These are phyloP conservation scores for Rubus parviflorus DNA, from an alignment of 306 rosid genomes.

Conservation along the genomic window DNA sequence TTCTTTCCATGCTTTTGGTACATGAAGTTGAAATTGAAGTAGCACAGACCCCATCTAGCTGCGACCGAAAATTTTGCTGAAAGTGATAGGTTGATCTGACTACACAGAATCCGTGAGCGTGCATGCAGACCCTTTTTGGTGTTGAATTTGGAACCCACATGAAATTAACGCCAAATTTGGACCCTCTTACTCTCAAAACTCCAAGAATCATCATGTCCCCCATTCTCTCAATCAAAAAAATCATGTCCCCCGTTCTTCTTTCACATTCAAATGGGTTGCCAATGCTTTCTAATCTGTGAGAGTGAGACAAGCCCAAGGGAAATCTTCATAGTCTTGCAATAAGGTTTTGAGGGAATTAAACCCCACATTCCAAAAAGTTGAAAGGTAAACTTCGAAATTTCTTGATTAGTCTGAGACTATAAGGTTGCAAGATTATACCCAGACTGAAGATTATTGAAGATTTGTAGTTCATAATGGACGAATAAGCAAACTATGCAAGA, in stretches of 20 bases:
- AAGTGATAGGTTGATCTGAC: not conserved
- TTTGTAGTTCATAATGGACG: not conserved
- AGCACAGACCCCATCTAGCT: not conserved
- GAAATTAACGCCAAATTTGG: not conserved
- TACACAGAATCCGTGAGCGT: not conserved
- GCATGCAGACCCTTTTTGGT: not conserved
- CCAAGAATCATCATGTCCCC: too few relatives aligned
- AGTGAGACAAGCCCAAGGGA: too few relatives aligned
- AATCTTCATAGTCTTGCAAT: not conserved
- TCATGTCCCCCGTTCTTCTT: too few relatives aligned
- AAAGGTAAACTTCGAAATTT: not conserved
- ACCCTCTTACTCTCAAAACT: too few relatives aligned
- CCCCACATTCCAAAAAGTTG: not conserved
- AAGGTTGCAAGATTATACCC: too few relatives aligned
- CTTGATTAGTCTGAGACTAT: too few relatives aligned
- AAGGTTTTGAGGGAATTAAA: not conserved
- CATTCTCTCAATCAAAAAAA: too few relatives aligned
- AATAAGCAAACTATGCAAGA: not conserved
- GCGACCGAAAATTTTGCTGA: not conserved
- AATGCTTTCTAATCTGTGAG: too few relatives aligned
- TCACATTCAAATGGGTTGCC: too few relatives aligned
- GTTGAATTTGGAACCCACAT: not conserved
- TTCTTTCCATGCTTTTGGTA: not conserved
- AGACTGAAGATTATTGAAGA: not conserved
- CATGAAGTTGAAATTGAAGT: not conserved